These are phyloP conservation scores for Solioccasus polychromus DNA, from an alignment of 768 basidiomycete species.

Conservation along the genomic window DNA sequence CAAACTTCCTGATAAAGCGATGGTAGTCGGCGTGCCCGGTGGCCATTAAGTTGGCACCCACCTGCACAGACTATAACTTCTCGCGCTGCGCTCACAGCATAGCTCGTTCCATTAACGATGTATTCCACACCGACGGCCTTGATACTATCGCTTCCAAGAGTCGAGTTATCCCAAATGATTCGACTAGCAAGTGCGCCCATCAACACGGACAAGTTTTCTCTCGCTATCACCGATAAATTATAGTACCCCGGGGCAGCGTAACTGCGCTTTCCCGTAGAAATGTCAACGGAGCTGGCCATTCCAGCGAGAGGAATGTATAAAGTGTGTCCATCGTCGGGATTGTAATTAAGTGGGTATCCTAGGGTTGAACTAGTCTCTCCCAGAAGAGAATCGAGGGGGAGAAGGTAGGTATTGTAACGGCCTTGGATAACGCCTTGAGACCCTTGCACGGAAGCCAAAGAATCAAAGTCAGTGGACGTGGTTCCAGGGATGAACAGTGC, in stretches of 20 bases:
- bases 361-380: not conserved
- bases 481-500: not conserved
- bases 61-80: slow-evolving; percentile 1
- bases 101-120: not conserved
- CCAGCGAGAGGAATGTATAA: not conserved
- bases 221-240: not conserved
- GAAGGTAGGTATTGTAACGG: not conserved
- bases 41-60: not conserved
- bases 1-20: not conserved
- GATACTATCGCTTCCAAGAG: not conserved
- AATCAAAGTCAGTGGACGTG: not conserved
- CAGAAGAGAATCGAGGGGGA: not conserved
- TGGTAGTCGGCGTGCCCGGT: too few species aligned
- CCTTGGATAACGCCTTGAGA: not conserved
- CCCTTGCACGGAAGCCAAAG: not conserved
- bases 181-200: not conserved
- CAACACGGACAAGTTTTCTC: not conserved
- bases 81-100: not conserved
- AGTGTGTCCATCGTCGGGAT: not conserved
- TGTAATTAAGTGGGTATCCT: not conserved
- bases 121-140: not conserved
- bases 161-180: not conserved
- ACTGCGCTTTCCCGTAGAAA: not conserved
- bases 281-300: not conserved
- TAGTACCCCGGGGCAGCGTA: not conserved